phyloP scores from a whole-genome alignment of 2,329 filamentous ascomycete species.

The Alternaria atra region DNA sequence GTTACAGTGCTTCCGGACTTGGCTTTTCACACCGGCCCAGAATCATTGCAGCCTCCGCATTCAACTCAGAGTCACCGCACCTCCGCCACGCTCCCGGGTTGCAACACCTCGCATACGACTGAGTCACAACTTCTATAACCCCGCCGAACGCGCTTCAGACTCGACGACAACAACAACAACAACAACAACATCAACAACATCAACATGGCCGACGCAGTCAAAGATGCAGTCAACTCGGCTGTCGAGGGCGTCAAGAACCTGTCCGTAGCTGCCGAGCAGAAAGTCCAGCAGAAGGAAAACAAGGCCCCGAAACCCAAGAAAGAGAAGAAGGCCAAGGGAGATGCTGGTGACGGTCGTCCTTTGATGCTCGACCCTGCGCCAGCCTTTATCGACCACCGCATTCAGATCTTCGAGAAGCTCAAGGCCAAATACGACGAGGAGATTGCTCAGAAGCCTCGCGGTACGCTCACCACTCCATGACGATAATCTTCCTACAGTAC shows the following conservation, averaged over 20 bases:
- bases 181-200: conserved; percentile 41
- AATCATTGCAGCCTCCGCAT: conserved; percentile 13
- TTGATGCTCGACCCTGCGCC: conserved; percentile 65
- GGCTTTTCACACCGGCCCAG: conserved; percentile 10
- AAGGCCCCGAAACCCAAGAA: conserved; percentile 49
- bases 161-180: conserved; percentile 24
- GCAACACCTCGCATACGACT: conserved; percentile 21
- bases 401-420: conserved; percentile 86
- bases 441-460: conserved; percentile 71
- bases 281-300: conserved; percentile 31
- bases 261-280: conserved; percentile 55
- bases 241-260: conserved; percentile 69
- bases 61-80: conserved; percentile 4
- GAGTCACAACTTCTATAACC: conserved; percentile 39
- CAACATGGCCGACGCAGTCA: conserved; percentile 60
- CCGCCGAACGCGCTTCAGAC: conserved; percentile 29
- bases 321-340: conserved; percentile 58
- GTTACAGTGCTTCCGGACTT: conserved; percentile 11
- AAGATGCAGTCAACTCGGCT: conserved; percentile 59
- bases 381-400: conserved; percentile 82
- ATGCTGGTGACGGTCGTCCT: conserved; percentile 52
- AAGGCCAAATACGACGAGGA: conserved; percentile 86
- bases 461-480: conserved; percentile 30
- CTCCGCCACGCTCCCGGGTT: neutral
- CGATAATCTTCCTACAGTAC: conserved; percentile 7